A percentile compares a stretch with the other conserved stretches of the same genome.
phyloP scores from a whole-genome alignment of 164 flowering plant genomes.

The Annona squamosa region DNA sequence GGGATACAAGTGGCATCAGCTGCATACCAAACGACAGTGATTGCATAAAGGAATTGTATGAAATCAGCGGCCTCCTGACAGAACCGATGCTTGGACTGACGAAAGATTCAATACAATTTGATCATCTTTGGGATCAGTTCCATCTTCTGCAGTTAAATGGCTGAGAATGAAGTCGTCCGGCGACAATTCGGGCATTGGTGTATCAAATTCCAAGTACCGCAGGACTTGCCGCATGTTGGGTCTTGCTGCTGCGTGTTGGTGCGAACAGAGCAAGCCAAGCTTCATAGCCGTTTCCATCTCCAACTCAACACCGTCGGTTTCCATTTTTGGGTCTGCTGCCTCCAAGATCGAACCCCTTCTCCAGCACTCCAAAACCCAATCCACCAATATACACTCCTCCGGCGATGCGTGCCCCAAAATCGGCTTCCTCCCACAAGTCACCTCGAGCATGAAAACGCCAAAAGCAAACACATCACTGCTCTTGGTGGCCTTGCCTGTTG shows the following conservation, averaged over 20 bases:
- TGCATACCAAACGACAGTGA: neutral
- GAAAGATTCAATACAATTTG: neutral
- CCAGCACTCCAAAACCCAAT: constrained; percentile 24
- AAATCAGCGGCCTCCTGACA: neutral
- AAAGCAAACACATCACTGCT: constrained; percentile 30
- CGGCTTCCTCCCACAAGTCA: constrained; percentile 32
- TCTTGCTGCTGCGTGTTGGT: neutral
- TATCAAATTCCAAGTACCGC: neutral
- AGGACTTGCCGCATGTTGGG: constrained; percentile 7
- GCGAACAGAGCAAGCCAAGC: constrained; percentile 17
- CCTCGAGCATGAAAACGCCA: constrained; percentile 32
- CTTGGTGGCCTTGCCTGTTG: constrained; percentile 25
- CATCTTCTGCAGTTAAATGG: neutral
- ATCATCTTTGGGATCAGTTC: neutral
- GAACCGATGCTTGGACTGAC: neutral
- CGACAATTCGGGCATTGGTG: constrained; percentile 3
- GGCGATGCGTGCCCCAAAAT: constrained; percentile 2
- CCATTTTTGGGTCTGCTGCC: constrained; percentile 15
- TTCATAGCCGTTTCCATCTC: constrained; percentile 18
- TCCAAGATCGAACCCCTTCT: constrained; percentile 10
- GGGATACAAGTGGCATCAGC: too few species aligned
- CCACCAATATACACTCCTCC: constrained; percentile 19
- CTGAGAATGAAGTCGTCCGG: neutral
- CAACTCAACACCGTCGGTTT: neutral
- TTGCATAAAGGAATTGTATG: neutral